Base-by-base conservation (phyloP, 225 moss, liverwort and hornwort species). In the Bryum argenteum region DNA sequence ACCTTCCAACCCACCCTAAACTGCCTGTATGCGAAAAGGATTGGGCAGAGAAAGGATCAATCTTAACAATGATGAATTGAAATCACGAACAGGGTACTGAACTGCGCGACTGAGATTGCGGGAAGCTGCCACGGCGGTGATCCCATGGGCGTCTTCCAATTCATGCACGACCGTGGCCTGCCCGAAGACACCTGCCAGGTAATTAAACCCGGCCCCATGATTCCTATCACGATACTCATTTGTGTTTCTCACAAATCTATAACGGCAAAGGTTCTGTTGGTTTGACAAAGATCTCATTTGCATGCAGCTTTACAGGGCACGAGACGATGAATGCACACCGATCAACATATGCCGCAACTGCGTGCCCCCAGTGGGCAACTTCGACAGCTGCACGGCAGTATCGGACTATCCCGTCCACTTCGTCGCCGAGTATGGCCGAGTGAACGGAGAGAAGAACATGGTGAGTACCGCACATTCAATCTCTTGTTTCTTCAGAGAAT, bases 121-220 rank as follows among this genome's bases (percentile, higher is more conserved):
- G 95, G 95, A 57, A 83, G 77, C 66, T 95, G 95, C 72, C 1
- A 18, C 16, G 95, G 95, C 64, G 95, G 95, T 75, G 84, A 87
- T 80, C 95, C 79, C 44, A 8, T 89, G 54, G 95, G 89, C 9
- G 90, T 84, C 8, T 95, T 80, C 67, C 45, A 88, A 52, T 92
- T 74, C 58, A 86, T 91, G 66, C 82, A 93, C 61, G 81, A 91
- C 13, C 76, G 71, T 55, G 91, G 91, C 38, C 64, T 95, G 23
- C 95, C 95, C 1, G 95, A 95, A 72, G 95, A 95, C 70, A 88
- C 92, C 23, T 95, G 95, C 71, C 95, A 95, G 89, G 95, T 91
- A 62, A 65, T 2, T 4, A 2, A n/a, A n/a, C n/a, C n/a, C n/a
- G n/a, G n/a, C n/a, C n/a, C n/a, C n/a, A n/a, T n/a, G n/a, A n/a